A percentile compares a stretch with the other conserved stretches of the same genome.
Conservation (phyloP, 164 flowering plant genomes). For the Liriodendron chinense region DNA sequence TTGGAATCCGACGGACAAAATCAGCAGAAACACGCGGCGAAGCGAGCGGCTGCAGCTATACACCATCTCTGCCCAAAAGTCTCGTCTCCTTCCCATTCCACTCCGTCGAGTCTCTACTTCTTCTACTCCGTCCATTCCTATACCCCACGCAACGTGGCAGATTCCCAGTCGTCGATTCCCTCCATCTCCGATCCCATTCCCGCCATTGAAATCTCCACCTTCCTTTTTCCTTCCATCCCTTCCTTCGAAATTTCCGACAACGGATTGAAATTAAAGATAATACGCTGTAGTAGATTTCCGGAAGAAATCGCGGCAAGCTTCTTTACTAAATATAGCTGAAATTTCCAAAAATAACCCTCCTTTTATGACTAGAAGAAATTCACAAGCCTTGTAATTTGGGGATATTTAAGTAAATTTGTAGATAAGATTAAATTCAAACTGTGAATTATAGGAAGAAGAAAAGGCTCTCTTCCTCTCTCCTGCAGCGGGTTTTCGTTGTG, state of each 20-base stretch:
- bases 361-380: too few relatives aligned
- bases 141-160: neutral
- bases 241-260: neutral
- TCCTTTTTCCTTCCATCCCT: neutral
- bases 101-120: constrained; percentile 2
- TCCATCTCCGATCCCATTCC: neutral
- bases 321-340: neutral
- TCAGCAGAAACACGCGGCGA: constrained; percentile 1
- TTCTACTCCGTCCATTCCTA: neutral
- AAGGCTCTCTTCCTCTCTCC: too few relatives aligned
- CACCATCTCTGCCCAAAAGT: neutral
- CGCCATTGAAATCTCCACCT: neutral
- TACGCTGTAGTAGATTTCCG: neutral
- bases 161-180: neutral
- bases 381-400: neutral
- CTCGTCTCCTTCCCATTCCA: neutral
- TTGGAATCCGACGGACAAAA: constrained; percentile 9
- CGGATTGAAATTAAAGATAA: neutral
- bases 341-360: neutral
- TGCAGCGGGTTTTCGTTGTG: neutral
- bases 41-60: neutral
- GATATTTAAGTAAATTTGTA: neutral
- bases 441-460: neutral
- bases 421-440: neutral
- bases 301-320: neutral